Conservation (phyloP, 1,284 basidiomycete species). For the Dichomitus squalens region DNA sequence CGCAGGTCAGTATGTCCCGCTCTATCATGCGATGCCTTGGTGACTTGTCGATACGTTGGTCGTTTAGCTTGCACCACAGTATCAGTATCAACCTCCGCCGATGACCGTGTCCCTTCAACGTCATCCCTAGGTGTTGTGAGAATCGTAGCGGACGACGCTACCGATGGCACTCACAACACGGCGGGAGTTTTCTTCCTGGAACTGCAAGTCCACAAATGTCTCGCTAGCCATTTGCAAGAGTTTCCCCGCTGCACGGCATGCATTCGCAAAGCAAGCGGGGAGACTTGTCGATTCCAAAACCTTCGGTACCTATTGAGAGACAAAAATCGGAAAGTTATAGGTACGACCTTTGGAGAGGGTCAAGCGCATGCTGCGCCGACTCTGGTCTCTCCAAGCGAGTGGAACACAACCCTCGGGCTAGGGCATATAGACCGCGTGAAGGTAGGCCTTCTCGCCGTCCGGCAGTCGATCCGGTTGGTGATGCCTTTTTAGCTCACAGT, state of each 20-base stretch:
- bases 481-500: constrained; percentile 55
- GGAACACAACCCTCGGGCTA: constrained; percentile 59
- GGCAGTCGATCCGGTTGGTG: background rate
- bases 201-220: constrained; percentile 73
- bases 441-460: constrained; percentile 38
- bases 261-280: constrained; percentile 79
- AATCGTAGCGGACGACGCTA: constrained; percentile 27
- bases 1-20: background rate
- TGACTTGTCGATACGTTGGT: constrained; percentile 22
- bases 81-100: constrained; percentile 34
- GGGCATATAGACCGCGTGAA: constrained; percentile 59
- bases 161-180: constrained; percentile 18
- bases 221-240: constrained; percentile 71
- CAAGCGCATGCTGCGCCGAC: constrained; percentile 55
- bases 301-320: constrained; percentile 75
- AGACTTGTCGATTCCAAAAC: constrained; percentile 79
- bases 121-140: constrained; percentile 23
- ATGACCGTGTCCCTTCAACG: constrained; percentile 33
- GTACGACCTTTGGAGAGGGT: constrained; percentile 68
- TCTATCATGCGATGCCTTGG: background rate
- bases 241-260: constrained; percentile 80
- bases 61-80: constrained; percentile 47
- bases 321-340: constrained; percentile 54
- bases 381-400: constrained; percentile 66
- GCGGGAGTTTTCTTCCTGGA: constrained; percentile 48